phyloP scores from a whole-genome alignment of 1,139 yeast species.

The Diutina siamensis region DNA sequence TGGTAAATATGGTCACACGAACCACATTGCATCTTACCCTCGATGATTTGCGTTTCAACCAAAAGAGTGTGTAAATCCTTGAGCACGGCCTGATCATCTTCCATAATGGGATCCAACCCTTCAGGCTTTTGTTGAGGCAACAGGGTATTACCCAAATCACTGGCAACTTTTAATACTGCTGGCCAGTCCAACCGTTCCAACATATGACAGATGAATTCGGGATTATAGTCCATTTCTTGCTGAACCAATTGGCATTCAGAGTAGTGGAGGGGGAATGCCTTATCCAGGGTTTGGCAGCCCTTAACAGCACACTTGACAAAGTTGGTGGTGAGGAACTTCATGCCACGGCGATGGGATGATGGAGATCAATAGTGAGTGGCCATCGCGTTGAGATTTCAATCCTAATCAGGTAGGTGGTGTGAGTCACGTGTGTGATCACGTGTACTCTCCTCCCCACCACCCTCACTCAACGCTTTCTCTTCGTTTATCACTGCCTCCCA shows the following conservation, averaged over 20 bases:
- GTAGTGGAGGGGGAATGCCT: conserved; percentile 73
- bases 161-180: conserved; percentile 68
- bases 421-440: not conserved
- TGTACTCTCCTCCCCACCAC: no score
- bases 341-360: no score
- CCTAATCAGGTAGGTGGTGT: not conserved
- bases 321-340: conserved; percentile 92
- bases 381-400: no score
- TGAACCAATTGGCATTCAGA: conserved; percentile 63
- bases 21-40: conserved; percentile 82
- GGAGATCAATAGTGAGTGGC: not conserved
- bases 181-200: conserved; percentile 81
- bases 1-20: conserved; percentile 81
- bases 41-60: conserved; percentile 73
- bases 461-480: no score
- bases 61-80: conserved; percentile 68
- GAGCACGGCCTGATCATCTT: conserved; percentile 52
- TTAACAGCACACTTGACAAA: conserved; percentile 91
- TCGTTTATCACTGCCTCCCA: not conserved
- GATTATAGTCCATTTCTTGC: conserved; percentile 73
- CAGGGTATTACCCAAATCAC: conserved; percentile 57
- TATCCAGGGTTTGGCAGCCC: conserved; percentile 60
- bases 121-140: conserved; percentile 62
- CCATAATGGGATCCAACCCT: conserved; percentile 38
- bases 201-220: conserved; percentile 68